Conservation (phyloP, 2,329 filamentous ascomycete genomes). For the Pyrenochaeta sp. region DNA sequence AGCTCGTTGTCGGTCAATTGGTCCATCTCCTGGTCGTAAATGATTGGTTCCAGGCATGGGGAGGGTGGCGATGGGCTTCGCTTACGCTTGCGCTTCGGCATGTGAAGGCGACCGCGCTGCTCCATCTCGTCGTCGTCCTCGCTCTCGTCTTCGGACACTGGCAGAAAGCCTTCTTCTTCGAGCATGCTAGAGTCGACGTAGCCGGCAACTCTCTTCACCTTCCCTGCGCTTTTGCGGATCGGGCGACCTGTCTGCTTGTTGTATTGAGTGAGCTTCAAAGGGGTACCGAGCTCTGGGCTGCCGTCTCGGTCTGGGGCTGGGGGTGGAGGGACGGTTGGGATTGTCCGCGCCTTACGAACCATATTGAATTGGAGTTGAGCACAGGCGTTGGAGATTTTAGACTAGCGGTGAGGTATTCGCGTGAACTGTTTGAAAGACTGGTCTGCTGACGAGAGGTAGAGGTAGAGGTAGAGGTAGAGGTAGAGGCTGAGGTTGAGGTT, state of each 20-base stretch:
- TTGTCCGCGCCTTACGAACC: constrained; percentile 6
- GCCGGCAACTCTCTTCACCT: constrained; percentile 43
- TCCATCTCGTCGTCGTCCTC: constrained; percentile 38
- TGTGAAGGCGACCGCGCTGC: constrained; percentile 22
- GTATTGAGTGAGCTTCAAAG: constrained; percentile 41
- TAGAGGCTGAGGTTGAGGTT: constrained; percentile 5
- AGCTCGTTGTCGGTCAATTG: constrained; percentile 40
- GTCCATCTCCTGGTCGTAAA: constrained; percentile 39
- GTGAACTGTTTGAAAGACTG: not conserved
- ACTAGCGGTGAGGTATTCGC: not conserved
- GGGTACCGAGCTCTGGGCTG: constrained; percentile 44
- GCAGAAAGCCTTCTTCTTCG: constrained; percentile 42
- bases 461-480: constrained; percentile 13
- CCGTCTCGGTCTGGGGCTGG: constrained; percentile 10
- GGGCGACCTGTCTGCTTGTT: constrained; percentile 54
- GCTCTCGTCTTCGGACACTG: constrained; percentile 26
- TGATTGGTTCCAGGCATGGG: constrained; percentile 45
- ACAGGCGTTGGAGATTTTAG: not conserved
- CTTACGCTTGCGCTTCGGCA: constrained; percentile 44
- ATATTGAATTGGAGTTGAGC: constrained; percentile 8
- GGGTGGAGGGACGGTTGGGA: constrained; percentile 3
- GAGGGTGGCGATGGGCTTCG: constrained; percentile 47
- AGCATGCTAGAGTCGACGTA: constrained; percentile 53
- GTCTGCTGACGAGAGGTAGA: not conserved
- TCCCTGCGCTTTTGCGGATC: constrained; percentile 52